phyloP scores from a whole-genome alignment of 345 rosid species.

The Trapa incisa region DNA sequence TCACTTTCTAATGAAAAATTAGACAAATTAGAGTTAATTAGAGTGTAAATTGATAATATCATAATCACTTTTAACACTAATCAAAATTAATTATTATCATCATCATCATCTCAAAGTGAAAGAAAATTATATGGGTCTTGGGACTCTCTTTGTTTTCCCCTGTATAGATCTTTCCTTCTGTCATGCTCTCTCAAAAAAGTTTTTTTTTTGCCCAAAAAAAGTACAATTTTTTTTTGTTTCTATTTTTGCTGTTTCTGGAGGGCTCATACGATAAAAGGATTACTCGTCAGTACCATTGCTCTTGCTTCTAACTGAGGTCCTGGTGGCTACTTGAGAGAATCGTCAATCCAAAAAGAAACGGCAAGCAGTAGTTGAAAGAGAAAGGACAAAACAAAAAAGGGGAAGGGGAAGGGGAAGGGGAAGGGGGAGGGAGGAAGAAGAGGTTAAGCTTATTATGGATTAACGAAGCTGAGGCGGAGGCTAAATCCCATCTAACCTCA shows the following conservation, averaged over 20 bases:
- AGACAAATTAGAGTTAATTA: no score
- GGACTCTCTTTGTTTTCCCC: no score
- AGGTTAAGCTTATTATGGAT: neutral
- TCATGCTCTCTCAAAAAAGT: no score
- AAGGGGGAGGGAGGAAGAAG: neutral
- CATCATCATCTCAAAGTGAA: no score
- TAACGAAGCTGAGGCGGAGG: neutral
- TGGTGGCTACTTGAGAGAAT: neutral
- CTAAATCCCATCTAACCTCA: constrained; percentile 1
- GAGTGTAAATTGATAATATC: no score
- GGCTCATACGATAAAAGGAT: neutral
- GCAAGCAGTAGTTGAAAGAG: neutral
- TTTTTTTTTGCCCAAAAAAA: neutral
- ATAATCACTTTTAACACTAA: no score
- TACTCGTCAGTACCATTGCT: neutral
- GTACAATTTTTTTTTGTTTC: neutral
- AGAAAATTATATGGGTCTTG: no score
- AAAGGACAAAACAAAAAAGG: neutral
- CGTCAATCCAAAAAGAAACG: neutral
- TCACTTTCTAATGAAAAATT: no score
- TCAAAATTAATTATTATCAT: no score
- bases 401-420: neutral
- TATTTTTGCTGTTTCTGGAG: no score
- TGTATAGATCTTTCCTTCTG: no score
- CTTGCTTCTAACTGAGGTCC: neutral